Conservation (phyloP, 2,329 filamentous ascomycete genomes). For the Pezicula neosporulosa region DNA sequence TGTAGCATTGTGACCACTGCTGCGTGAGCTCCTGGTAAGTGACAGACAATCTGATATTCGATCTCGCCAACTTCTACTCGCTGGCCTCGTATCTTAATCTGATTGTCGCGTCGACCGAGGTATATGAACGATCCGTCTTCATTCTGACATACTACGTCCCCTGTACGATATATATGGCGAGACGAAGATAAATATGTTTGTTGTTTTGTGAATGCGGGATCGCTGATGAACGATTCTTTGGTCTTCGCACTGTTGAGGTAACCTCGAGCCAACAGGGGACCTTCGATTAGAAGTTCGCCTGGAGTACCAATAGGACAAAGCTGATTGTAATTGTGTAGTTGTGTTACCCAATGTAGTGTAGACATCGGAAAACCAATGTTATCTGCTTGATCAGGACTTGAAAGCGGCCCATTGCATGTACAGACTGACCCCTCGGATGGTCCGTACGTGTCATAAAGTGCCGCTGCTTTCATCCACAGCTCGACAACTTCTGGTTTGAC, state of each 20-base stretch:
- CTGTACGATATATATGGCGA: slow-evolving; percentile 28
- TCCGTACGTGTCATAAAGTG: slow-evolving; percentile 11
- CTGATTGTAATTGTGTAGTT: slow-evolving; percentile 7
- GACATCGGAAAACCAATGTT: slow-evolving; percentile 10
- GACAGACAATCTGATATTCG: slow-evolving; percentile 7
- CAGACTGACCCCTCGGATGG: slow-evolving; percentile 3
- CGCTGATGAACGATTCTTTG: slow-evolving; percentile 7
- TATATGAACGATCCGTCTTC: slow-evolving; percentile 57
- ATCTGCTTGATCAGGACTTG: slow-evolving; percentile 5
- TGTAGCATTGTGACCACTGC: slow-evolving; percentile 1
- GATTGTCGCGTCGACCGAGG: slow-evolving; percentile 58
- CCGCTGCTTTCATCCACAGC: slow-evolving; percentile 6
- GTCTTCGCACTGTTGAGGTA: slow-evolving; percentile 19
- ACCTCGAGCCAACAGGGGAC: slow-evolving; percentile 13
- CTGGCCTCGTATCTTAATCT: slow-evolving; percentile 62
- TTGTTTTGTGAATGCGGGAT: slow-evolving; percentile 31
- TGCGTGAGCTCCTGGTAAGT: background rate
- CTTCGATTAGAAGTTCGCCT: slow-evolving; percentile 19
- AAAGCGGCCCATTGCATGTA: slow-evolving; percentile 10
- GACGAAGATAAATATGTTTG: slow-evolving; percentile 2
- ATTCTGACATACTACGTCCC: slow-evolving; percentile 40
- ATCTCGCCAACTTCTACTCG: slow-evolving; percentile 63
- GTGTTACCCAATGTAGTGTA: slow-evolving; percentile 10
- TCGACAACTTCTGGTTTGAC: slow-evolving; percentile 11
- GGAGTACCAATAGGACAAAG: slow-evolving; percentile 12